Base-by-base conservation (phyloP, 148 eudicot species). In the Bassia scoparia region DNA sequence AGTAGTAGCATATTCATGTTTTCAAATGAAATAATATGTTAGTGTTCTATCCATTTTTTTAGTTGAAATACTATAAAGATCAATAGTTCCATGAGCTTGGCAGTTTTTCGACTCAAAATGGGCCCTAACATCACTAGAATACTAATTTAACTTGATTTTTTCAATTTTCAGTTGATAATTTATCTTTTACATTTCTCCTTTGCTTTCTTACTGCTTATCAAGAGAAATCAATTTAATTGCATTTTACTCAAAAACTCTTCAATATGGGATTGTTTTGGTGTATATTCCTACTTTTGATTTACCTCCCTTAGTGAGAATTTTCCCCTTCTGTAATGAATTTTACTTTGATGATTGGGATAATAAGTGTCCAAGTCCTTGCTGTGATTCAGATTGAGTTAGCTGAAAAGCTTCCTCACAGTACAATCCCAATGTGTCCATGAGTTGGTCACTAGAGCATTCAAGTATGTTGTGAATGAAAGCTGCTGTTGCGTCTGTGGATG, bases 351-450 rank as follows among this genome's bases (percentile, higher is more conserved):
- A 29, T 20, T 37, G 59, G 38, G 27, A 7, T 2, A 50, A 41
- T 52, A 44, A 17, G 29, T 46, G 38, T 43, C 5, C 12, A 29
- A 18, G 50, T 21, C 43, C 67, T 48, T 37, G 75, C 34, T 37
- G 64, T 43, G 56, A 67, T 81, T 50, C 83, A 95, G 99, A 86
- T 95, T 78, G 92, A 88, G 77, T 89, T 92, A 66, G 94, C 99
- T 12, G 92, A 87, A 77, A 95, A 95, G 77, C 94, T 95, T 74
- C 96, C 99, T 79, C 99, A 95, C 74, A 95, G n/a, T 95, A 76
- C 98, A 88, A 79, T 95, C 98, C 43, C 89, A 91, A n/a, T 95
- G 98, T 83, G 80, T 91, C 72, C 99, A 92, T 74, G 99, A 95
- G 87, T 92, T 95, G 97, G 86, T 95, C 72, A 92, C 99, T 62